Evolutionary conservation across 2,329 filamentous ascomycete genomes (phyloP).

Genomic region (Fusarium burgessii): DNA sequence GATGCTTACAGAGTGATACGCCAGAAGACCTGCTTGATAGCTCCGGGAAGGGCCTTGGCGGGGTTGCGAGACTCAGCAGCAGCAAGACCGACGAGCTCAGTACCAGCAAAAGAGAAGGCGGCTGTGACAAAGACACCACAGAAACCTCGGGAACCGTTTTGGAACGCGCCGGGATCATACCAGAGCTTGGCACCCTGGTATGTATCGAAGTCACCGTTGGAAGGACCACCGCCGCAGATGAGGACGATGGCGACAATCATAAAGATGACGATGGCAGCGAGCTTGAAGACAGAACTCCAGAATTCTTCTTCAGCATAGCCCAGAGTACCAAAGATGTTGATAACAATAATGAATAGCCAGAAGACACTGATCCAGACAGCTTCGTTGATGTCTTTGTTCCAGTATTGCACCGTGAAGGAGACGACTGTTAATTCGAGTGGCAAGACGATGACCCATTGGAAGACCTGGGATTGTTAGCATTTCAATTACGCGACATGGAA

Average conservation of each 20-base stretch:
- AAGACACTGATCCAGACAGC: slow-evolving; percentile 68
- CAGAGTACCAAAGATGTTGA: slow-evolving; percentile 68
- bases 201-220: slow-evolving; percentile 53
- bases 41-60: slow-evolving; percentile 77
- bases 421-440: slow-evolving; percentile 65
- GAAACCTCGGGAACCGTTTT: slow-evolving; percentile 77
- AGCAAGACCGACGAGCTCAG: slow-evolving; percentile 76
- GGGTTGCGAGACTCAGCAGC: slow-evolving; percentile 77
- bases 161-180: slow-evolving; percentile 62
- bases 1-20: slow-evolving; percentile 57
- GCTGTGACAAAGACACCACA: slow-evolving; percentile 77
- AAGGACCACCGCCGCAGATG: slow-evolving; percentile 68
- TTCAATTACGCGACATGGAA: accelerated
- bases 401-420: slow-evolving; percentile 64
- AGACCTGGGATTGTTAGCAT: slow-evolving; percentile 45
- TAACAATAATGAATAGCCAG: slow-evolving; percentile 59
- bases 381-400: slow-evolving; percentile 60
- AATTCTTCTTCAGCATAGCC: slow-evolving; percentile 69
- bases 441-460: slow-evolving; percentile 64
- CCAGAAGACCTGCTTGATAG: slow-evolving; percentile 79
- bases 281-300: slow-evolving; percentile 66
- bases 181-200: slow-evolving; percentile 58
- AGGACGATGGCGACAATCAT: slow-evolving; percentile 71
- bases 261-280: slow-evolving; percentile 68
- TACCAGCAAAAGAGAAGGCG: slow-evolving; percentile 76